Evolutionary conservation across 2,329 filamentous ascomycete genomes (phyloP).

Genomic region (Pseudogymnoascus destructans): DNA sequence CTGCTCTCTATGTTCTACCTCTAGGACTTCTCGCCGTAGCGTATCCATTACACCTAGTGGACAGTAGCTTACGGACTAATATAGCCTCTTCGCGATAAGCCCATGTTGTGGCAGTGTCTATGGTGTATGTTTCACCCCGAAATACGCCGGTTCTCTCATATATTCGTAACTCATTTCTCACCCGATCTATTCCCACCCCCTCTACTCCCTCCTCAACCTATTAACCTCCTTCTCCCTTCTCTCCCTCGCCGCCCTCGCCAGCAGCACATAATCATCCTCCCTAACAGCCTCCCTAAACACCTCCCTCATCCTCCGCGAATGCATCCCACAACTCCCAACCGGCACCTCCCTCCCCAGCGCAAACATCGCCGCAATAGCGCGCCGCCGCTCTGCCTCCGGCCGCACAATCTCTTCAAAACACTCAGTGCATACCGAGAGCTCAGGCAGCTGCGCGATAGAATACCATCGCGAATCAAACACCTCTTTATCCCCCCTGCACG

Average conservation of each 20-base stretch:
- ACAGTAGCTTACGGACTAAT: too few species aligned
- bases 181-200: conserved; percentile 38
- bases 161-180: conserved; percentile 1
- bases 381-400: conserved; percentile 44
- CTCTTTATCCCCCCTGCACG: conserved; percentile 48
- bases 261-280: conserved; percentile 50
- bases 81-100: too few species aligned
- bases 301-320: conserved; percentile 64
- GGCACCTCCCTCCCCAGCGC: conserved; percentile 42
- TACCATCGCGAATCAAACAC: conserved; percentile 59
- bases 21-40: too few species aligned
- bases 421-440: conserved; percentile 75
- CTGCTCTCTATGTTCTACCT: too few species aligned
- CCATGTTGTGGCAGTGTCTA: not conserved
- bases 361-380: conserved; percentile 51
- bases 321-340: conserved; percentile 59
- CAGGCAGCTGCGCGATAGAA: conserved; percentile 58
- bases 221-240: conserved; percentile 45
- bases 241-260: conserved; percentile 45
- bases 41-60: too few species aligned
- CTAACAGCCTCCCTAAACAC: conserved; percentile 56
- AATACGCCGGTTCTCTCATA: not conserved
- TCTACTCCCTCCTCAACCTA: conserved; percentile 42
- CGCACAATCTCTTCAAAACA: conserved; percentile 73
- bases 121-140: not conserved